Conservation (phyloP, 2,329 filamentous ascomycete genomes). For the Aspergillus sp. region DNA sequence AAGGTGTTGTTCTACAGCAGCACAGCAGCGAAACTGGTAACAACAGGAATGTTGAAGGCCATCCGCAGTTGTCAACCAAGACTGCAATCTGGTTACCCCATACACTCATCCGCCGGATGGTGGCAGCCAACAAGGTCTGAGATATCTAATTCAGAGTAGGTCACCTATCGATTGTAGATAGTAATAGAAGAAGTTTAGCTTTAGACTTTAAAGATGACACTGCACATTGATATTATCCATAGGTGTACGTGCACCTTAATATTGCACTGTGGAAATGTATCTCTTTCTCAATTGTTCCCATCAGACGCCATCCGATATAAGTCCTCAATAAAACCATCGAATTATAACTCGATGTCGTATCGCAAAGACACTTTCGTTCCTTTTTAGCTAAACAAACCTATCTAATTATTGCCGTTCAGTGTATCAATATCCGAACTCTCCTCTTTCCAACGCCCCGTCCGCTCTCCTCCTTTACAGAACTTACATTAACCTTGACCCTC, state of each 20-base stretch:
- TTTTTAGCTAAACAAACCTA: neutral
- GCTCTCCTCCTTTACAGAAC: constrained; percentile 83
- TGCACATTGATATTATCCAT: neutral
- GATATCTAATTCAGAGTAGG: neutral
- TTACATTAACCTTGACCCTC: constrained; percentile 84
- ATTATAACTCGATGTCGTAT: neutral
- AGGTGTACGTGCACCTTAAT: neutral
- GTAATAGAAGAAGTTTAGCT: neutral
- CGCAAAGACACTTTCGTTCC: neutral
- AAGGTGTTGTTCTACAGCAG: neutral
- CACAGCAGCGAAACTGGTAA: constrained; percentile 14
- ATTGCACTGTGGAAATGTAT: neutral
- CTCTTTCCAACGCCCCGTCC: constrained; percentile 82
- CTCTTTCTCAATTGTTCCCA: neutral
- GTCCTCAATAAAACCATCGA: neutral
- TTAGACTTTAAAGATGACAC: neutral
- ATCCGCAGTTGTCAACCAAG: neutral
- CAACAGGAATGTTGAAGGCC: neutral
- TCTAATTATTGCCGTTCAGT: constrained; percentile 26
- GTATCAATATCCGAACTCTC: constrained; percentile 51
- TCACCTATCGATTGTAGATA: neutral
- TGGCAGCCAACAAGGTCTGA: constrained; percentile 31
- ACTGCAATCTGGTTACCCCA: constrained; percentile 28
- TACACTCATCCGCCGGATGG: constrained; percentile 31
- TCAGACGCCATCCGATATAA: neutral